Evolutionary conservation across 176 grass and related monocot genomes (phyloP), one percentile per base, ranked within the genome.

Genomic region (Dactylis glomerata): DNA sequence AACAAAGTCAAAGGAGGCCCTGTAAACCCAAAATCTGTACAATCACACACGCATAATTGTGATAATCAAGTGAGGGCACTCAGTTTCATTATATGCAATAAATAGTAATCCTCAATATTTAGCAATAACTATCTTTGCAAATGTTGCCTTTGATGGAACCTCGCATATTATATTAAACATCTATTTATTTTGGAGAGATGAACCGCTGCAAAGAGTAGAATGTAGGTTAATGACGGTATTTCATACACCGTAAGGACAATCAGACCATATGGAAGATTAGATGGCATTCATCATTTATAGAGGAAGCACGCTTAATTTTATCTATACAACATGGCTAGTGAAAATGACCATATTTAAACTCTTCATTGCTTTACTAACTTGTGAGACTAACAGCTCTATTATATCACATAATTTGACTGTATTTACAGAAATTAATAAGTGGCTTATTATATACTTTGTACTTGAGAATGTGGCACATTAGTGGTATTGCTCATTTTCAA

Each of bases 91-190:
- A 15, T 70, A 82, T 57, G 23, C 65, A 42, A 42, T 50, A 56
- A 54, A 42, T 15, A 56, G 49, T 17, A 5, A 4, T 14, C 59
- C 26, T 26, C 11, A 0, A 74, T 57, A 86, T 52, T 73, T 74
- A 50, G 4, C 20, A 68, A 66, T 46, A 50, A 38, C 37, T 40
- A 24, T 69, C 27, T 61, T 20, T 22, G 38, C 37, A 74, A 45
- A 61, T 26, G 10, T 14, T 15, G 30, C 23, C 68, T 68, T 5
- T 61, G 26, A 20, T 69, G 40, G 14, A 81, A 98, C 93, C 89
- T 98, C 96, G 0, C 96, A 98, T 75, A 98, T 98, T 77, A 98
- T 88, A 70, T 98, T 98, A 81, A 98, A 98, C 96, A 98, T 89
- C 77, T 98, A 89, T 81, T 99, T 99, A 79, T 99, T 99, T 78